Evolutionary conservation across 2,329 filamentous ascomycete genomes (phyloP), one percentile per base, ranked within the genome.

Genomic region (Pestalotiopsis sp.): DNA sequence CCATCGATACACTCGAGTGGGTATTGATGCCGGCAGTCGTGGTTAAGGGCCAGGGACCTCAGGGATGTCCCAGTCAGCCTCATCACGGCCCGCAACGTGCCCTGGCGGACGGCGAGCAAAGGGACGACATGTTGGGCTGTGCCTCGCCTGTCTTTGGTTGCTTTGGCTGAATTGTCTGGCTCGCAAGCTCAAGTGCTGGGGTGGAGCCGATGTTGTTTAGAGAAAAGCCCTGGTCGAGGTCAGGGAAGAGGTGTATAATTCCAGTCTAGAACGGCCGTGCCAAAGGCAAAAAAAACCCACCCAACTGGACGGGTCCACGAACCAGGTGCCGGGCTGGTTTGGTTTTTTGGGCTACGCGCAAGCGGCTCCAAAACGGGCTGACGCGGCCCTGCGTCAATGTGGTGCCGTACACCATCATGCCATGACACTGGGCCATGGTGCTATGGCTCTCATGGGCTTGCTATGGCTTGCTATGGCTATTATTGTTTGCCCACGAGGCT

Each of bases 311-410:
- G 27, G 56, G 14, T 36, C 59, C 27, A 62, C 59, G 20, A 59
- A 62, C 59, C 59, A 62, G 59, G 25, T 17, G 31, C 59, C 59
- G 38, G 27, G 31, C 59, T 62, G 59, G 36, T 62, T 36, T 9
- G 31, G 31, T 36, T 36, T 36, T 36, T 62, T 20, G 59, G 59
- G 59, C 59, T 62, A 62, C 59, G 59, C 59, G 59, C 59, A 62
- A 62, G 27, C 59, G 11, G 27, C 14, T 36, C 31, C 13, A 41
- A 36, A 62, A 62, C 59, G 31, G 12, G 45, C n/a, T 62, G 27
- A 62, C 59, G 59, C 59, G 59, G 59, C 59, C 45, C 36, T 62
- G 59, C 59, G 59, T 62, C 59, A 62, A 13, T 62, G 38, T 27
- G 27, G 25, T 36, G 17, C n/a, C n/a, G 11, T 31, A n/a, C 6